Conservation (phyloP, 176 grass and related monocot genomes). For the Triticum monococcum region DNA sequence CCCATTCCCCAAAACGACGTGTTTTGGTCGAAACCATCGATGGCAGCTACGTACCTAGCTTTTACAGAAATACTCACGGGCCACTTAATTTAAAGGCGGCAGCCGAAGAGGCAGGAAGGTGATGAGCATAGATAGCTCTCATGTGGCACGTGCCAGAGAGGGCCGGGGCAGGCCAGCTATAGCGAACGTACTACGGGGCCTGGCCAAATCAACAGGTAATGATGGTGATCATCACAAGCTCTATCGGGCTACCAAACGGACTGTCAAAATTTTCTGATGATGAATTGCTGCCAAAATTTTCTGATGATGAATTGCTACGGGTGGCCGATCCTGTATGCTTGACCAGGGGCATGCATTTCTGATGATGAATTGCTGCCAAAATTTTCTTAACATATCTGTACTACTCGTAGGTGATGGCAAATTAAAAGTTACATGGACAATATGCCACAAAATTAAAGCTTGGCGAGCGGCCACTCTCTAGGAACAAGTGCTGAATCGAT, state of each 20-base stretch:
- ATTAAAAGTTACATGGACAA: too few relatives aligned
- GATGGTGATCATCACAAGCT: slow-evolving; percentile 45
- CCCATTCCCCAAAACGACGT: too few relatives aligned
- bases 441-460: too few relatives aligned
- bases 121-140: background rate
- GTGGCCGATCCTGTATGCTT: slow-evolving; percentile 33
- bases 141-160: slow-evolving; percentile 41
- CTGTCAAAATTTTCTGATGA: background rate
- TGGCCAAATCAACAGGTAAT: slow-evolving; percentile 65
- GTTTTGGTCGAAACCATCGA: background rate
- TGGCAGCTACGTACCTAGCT: background rate
- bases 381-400: too few relatives aligned
- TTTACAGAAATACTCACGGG: background rate
- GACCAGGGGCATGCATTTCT: slow-evolving; percentile 1
- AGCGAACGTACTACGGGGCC: background rate
- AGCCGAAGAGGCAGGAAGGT: background rate
- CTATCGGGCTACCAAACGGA: slow-evolving; percentile 31
- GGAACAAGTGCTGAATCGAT: too few relatives aligned
- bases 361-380: too few relatives aligned
- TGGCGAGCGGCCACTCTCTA: too few relatives aligned
- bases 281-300: too few relatives aligned
- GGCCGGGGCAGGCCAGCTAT: background rate
- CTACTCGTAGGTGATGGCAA: too few relatives aligned
- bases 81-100: slow-evolving; percentile 25
- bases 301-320: background rate